These are phyloP conservation scores for Yamadazyma sp. DNA, from an alignment of 1,139 yeast species.

Conservation along the genomic window DNA sequence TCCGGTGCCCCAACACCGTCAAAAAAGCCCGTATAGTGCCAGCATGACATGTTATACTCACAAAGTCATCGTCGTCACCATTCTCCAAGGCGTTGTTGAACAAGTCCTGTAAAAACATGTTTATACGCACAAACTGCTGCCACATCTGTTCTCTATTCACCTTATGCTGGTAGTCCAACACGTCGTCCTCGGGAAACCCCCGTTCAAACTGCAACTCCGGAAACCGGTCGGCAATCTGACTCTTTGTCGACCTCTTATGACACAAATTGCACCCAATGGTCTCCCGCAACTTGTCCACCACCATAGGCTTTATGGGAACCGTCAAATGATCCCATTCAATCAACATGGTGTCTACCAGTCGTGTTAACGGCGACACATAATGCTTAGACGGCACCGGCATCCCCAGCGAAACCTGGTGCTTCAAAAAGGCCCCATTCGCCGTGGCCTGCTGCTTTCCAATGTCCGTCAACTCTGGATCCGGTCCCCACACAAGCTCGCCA, in stretches of 20 bases:
- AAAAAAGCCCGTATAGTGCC: conserved; percentile 61
- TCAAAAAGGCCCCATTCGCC: conserved; percentile 47
- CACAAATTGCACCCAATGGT: conserved; percentile 69
- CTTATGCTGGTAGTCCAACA: conserved; percentile 38
- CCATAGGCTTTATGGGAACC: conserved; percentile 40
- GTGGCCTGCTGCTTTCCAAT: conserved; percentile 50
- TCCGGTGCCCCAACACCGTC: conserved; percentile 57
- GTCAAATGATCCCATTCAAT: conserved; percentile 56
- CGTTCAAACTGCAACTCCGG: conserved; percentile 42
- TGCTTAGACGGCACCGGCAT: conserved; percentile 56
- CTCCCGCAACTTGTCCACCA: conserved; percentile 62
- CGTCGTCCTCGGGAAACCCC: conserved; percentile 51
- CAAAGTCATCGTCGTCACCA: conserved; percentile 27
- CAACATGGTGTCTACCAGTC: conserved; percentile 58
- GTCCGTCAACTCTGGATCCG: conserved; percentile 64
- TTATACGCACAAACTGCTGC: conserved; percentile 52
- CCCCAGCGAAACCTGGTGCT: conserved; percentile 41
- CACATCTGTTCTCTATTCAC: conserved; percentile 36
- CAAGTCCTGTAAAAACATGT: conserved; percentile 49
- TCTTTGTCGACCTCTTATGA: conserved; percentile 53
- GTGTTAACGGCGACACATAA: conserved; percentile 63
- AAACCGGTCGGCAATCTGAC: conserved; percentile 22
- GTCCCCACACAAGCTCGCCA: conserved; percentile 62
- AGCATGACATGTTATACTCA: conserved; percentile 62
- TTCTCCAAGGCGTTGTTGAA: conserved; percentile 34